Conservation (phyloP, 805 yeast species). For the Kodamaea lidongshanica region DNA sequence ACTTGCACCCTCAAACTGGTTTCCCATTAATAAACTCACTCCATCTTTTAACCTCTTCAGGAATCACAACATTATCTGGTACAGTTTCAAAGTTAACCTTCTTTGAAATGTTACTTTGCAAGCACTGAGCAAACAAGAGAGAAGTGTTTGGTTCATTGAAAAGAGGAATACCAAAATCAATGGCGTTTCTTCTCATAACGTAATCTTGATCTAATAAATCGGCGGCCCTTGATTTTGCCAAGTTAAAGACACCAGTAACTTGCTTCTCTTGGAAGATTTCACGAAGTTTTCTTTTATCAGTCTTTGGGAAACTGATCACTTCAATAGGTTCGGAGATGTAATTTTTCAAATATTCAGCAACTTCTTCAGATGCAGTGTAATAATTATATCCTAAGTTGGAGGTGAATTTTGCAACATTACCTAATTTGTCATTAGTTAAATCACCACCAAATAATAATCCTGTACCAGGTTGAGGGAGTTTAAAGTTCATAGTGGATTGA, state of each 20-base stretch:
- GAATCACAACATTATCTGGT: conserved; percentile 50
- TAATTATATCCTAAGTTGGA: conserved; percentile 74
- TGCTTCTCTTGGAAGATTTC: conserved; percentile 87
- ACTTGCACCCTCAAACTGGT: conserved; percentile 66
- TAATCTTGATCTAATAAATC: conserved; percentile 81
- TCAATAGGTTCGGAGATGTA: conserved; percentile 45
- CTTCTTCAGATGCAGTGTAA: conserved; percentile 69
- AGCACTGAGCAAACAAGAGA: conserved; percentile 73
- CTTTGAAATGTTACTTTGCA: conserved; percentile 59
- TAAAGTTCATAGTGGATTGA: conserved; percentile 96
- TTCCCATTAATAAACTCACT: conserved; percentile 94
- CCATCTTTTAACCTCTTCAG: conserved; percentile 90
- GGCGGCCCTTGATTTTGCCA: conserved; percentile 88
- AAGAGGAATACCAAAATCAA: conserved; percentile 93
- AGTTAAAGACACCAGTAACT: conserved; percentile 82
- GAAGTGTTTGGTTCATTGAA: conserved; percentile 97
- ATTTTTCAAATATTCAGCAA: conserved; percentile 59
- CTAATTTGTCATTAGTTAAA: conserved; percentile 61
- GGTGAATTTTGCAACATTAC: conserved; percentile 63
- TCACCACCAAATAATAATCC: conserved; percentile 96
- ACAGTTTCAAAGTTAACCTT: conserved; percentile 42
- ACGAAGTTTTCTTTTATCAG: conserved; percentile 87
- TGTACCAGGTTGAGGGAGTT: conserved; percentile 83
- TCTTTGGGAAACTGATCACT: conserved; percentile 83
- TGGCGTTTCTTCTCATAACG: conserved; percentile 98